Percentiles rank a stretch among this genome's conserved stretches.
Evolutionary conservation across 495 filamentous ascomycete genomes (phyloP).

Genomic region (Talaromyces adpressus): DNA sequence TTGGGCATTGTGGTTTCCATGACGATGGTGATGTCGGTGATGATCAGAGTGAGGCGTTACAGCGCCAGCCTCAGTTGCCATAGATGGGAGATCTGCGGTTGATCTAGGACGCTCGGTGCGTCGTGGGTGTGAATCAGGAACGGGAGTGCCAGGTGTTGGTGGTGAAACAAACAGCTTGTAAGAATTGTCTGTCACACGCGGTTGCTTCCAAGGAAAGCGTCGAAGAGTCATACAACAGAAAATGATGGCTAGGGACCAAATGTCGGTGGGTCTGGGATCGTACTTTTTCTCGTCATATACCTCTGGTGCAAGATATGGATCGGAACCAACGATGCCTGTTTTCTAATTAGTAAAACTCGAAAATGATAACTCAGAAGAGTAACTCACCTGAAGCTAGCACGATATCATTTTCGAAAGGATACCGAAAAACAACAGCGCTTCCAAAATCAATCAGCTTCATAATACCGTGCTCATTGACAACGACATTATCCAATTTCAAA

Average conservation of each 20-base stretch:
- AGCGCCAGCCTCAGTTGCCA: conserved; percentile 1
- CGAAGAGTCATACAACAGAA: conserved; percentile 98
- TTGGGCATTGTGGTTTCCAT: conserved; percentile 7
- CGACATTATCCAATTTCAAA: conserved; percentile 96
- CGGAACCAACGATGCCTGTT: conserved; percentile 90
- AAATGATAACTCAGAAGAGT: background rate
- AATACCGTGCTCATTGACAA: conserved; percentile 94
- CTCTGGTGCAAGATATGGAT: conserved; percentile 94
- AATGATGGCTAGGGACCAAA: conserved; percentile 98
- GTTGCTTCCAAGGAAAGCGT: conserved; percentile 96
- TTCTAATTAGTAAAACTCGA: conserved; percentile 7
- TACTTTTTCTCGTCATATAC: conserved; percentile 94
- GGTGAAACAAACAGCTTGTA: conserved; percentile 85
- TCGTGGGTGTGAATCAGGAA: conserved; percentile 37
- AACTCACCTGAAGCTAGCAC: conserved; percentile 76
- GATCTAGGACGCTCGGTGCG: conserved; percentile 31
- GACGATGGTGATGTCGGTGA: conserved; percentile 21
- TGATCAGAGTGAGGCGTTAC: conserved; percentile 6
- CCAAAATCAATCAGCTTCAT: conserved; percentile 99
- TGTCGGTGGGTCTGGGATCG: conserved; percentile 87
- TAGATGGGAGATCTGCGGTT: conserved; percentile 26
- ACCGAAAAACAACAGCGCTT: conserved; percentile 91
- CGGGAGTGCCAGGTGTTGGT: conserved; percentile 48
- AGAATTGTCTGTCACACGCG: conserved; percentile 84
- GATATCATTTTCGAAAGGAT: conserved; percentile 92